Percentiles rank a stretch among this genome's conserved stretches.
Conservation (phyloP, 1,284 basidiomycete species). For the Xerocomus amazonicus region DNA sequence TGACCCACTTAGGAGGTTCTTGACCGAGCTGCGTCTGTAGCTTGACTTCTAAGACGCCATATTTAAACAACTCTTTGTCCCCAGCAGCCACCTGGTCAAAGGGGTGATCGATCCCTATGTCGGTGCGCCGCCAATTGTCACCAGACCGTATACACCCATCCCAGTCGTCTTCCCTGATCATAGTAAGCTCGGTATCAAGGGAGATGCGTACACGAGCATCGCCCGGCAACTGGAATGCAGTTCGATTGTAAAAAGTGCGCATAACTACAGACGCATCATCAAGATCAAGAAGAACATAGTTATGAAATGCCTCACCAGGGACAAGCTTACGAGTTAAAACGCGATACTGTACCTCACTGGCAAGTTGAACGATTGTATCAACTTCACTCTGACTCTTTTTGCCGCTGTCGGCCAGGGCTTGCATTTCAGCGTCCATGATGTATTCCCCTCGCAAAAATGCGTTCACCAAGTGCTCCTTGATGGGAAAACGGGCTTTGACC, state of each 20-base stretch:
- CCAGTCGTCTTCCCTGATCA: conserved; percentile 97
- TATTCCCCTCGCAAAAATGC: conserved; percentile 88
- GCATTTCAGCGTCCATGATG: conserved; percentile 93
- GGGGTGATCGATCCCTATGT: conserved; percentile 91
- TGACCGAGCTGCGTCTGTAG: conserved; percentile 96
- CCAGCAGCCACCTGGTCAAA: conserved; percentile 76
- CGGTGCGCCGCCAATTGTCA: conserved; percentile 91
- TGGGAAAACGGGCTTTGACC: conserved; percentile 96
- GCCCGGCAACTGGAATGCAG: conserved; percentile 97
- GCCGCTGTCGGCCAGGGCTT: conserved; percentile 83
- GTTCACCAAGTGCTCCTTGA: conserved; percentile 95
- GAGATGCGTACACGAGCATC: conserved; percentile 98
- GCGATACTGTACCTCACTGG: conserved; percentile 94
- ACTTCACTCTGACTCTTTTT: conserved; percentile 95
- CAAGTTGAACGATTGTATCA: conserved; percentile 93
- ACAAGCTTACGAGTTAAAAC: conserved; percentile 79
- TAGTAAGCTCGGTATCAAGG: conserved; percentile 92
- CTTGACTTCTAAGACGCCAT: conserved; percentile 95
- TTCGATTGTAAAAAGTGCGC: conserved; percentile 99
- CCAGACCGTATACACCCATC: conserved; percentile 77
- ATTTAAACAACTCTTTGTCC: conserved; percentile 93
- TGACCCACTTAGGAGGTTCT: conserved; percentile 95
- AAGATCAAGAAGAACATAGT: background rate
- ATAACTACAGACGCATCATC: conserved; percentile 55
- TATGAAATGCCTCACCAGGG: conserved; percentile 57